A percentile compares a stretch with the other conserved stretches of the same genome.
Evolutionary conservation across 805 yeast genomes (phyloP).

Genomic region (Jamesozyma rosinii): DNA sequence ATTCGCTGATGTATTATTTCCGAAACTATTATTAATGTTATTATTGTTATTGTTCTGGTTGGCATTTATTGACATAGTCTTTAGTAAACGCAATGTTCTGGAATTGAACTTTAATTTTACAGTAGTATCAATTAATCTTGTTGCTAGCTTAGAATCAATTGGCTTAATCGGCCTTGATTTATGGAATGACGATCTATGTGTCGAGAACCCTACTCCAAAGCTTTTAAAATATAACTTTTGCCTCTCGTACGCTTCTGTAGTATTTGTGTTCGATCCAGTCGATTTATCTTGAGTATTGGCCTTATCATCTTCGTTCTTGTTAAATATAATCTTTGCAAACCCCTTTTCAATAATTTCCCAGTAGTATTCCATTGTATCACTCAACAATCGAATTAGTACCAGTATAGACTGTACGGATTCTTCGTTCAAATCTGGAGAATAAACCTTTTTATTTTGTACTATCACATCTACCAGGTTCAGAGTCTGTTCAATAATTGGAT

Average conservation of each 20-base stretch:
- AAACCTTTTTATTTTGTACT: slow-evolving; percentile 6
- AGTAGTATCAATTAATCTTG: slow-evolving; percentile 18
- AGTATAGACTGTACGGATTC: slow-evolving; percentile 26
- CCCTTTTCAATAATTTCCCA: slow-evolving; percentile 27
- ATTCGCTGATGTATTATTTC: too few relatives aligned
- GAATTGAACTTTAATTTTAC: slow-evolving; percentile 27
- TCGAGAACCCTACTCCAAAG: slow-evolving; percentile 28
- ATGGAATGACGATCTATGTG: slow-evolving; percentile 28
- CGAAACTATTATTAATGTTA: background rate
- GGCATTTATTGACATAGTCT: slow-evolving; percentile 13
- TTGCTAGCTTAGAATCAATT: slow-evolving; percentile 17
- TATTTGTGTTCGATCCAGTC: background rate
- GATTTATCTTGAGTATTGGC: background rate
- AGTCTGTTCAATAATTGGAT: slow-evolving; percentile 11
- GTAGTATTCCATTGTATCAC: slow-evolving; percentile 31
- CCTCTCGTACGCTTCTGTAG: slow-evolving; percentile 11
- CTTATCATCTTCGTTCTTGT: slow-evolving; percentile 6
- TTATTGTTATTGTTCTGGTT: background rate
- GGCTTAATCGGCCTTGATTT: slow-evolving; percentile 24
- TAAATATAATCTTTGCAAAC: slow-evolving; percentile 11
- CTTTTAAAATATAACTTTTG: slow-evolving; percentile 16
- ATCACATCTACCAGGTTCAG: slow-evolving; percentile 8
- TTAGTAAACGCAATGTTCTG: slow-evolving; percentile 23
- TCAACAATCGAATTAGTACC: slow-evolving; percentile 32
- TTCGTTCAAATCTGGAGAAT: slow-evolving; percentile 4